Conservation (phyloP, 2,329 filamentous ascomycete genomes). For the Neobulgaria alba region DNA sequence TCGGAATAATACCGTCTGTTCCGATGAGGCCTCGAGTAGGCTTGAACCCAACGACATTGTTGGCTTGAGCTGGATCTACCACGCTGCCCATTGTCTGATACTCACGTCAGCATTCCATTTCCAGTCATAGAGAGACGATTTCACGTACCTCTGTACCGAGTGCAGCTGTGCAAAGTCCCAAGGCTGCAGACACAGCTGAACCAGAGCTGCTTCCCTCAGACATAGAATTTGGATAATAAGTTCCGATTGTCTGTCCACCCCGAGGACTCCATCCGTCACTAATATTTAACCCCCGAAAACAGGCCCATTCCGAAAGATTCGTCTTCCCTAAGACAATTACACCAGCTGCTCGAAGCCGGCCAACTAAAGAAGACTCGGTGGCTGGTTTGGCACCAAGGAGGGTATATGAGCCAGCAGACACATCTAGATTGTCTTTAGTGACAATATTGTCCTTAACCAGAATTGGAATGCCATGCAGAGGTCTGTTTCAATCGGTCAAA, state of each 20-base stretch:
- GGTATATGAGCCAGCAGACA: conserved; percentile 62
- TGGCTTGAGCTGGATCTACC: conserved; percentile 57
- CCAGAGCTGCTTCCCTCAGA: conserved; percentile 64
- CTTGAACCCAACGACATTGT: conserved; percentile 18
- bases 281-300: conserved; percentile 59
- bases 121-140: conserved; percentile 61
- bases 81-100: conserved; percentile 71
- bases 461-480: conserved; percentile 68
- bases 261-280: conserved; percentile 59
- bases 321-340: conserved; percentile 65
- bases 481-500: too few species aligned
- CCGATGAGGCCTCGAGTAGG: conserved; percentile 36
- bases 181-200: conserved; percentile 53
- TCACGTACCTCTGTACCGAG: conserved; percentile 70
- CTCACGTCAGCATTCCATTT: conserved; percentile 62
- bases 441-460: conserved; percentile 68
- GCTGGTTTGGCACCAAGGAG: conserved; percentile 58
- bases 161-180: conserved; percentile 54
- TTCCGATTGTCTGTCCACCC: conserved; percentile 54
- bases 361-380: conserved; percentile 58
- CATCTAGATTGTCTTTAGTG: conserved; percentile 62
- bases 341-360: conserved; percentile 47
- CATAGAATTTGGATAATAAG: conserved; percentile 61
- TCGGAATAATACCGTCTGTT: conserved; percentile 54
- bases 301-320: conserved; percentile 65